Base-by-base conservation (phyloP, 73 alveolate species). In the Paramecium tetraurelia region DNA sequence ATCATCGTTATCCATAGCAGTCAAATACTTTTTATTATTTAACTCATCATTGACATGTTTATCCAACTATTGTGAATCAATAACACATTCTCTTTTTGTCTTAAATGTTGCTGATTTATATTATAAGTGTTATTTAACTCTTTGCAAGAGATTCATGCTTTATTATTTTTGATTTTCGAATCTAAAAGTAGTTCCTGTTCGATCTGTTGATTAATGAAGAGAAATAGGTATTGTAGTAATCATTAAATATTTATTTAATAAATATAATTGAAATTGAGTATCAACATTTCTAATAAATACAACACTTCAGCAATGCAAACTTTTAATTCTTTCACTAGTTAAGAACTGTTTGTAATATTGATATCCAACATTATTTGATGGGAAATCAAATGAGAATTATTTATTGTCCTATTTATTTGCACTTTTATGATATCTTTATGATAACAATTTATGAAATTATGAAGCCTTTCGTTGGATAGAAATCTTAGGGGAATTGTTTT, bases 81-180 rank as follows among this genome's bases (percentile, higher is more conserved):
- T 63, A 31, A 63, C 48, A 63, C 48, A 12, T 63, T 63, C 14
- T 6, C 27, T 31, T 5, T 31, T 33, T 63, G 46, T 63, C 21
- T 63, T 53, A 53, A 53, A 53, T 53, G 33, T 63, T 27, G 84
- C 50, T 21, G 84, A 63, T 12, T 33, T 63, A 63, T 27, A 63
- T 44, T 27, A 43, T 10, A 80, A 16, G 58, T 80, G 90, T 9
- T 80, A 59, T 24, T 46, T 80, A 11, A 80, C 90, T 80, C 72
- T 80, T 27, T 80, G 46, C 24, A 80, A 63, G 10, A 63, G 84
- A 63, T 63, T 63, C 84, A 63, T 63, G 12, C 48, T 63, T 20
- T 63, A 27, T 63, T 63, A 33, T 63, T 63, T 63, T 33, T 27
- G 24, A 33, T 27, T 63, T 63, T 63, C 84, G 31, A 63, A 63